Evolutionary conservation across 306 rosid species (phyloP).

Genomic region (Pterocarpus macrocarpus): DNA sequence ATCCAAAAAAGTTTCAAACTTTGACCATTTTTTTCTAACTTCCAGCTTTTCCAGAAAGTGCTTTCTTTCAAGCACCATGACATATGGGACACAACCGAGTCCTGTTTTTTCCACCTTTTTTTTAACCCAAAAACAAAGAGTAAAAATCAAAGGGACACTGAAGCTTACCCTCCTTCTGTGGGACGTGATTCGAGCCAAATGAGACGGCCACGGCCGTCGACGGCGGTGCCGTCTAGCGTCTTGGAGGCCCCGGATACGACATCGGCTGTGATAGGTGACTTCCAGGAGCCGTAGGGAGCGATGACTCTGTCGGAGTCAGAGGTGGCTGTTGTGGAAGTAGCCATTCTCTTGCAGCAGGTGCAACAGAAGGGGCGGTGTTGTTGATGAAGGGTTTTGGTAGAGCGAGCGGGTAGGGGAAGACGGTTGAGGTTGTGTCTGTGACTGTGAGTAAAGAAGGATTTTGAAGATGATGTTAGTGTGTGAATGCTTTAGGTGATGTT

Average conservation of each 20-base stretch:
- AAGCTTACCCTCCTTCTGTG: constrained; percentile 72
- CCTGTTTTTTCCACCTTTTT: not conserved
- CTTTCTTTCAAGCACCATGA: too few species aligned
- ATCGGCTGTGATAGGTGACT: constrained; percentile 87
- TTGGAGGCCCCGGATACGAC: constrained; percentile 89
- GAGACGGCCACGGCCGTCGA: constrained; percentile 73
- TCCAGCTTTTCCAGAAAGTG: not conserved
- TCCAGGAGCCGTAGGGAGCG: constrained; percentile 94
- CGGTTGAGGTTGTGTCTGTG: not conserved
- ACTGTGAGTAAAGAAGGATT: constrained; percentile 20
- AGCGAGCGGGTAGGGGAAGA: not conserved
- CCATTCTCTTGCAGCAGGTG: constrained; percentile 46
- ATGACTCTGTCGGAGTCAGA: constrained; percentile 49
- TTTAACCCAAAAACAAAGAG: not conserved
- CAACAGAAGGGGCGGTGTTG: not conserved
- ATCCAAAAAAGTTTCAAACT: constrained; percentile 10
- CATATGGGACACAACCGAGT: too few species aligned
- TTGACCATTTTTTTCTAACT: not conserved
- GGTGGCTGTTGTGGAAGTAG: constrained; percentile 50
- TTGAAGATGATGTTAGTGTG: not conserved
- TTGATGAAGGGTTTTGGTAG: not conserved
- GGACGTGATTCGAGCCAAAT: constrained; percentile 97
- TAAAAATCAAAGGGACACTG: constrained; percentile 1
- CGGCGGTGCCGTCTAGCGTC: constrained; percentile 80
- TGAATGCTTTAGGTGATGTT: too few species aligned